Base-by-base conservation (phyloP, 495 filamentous ascomycete genomes). In the Podospora anserina region DNA sequence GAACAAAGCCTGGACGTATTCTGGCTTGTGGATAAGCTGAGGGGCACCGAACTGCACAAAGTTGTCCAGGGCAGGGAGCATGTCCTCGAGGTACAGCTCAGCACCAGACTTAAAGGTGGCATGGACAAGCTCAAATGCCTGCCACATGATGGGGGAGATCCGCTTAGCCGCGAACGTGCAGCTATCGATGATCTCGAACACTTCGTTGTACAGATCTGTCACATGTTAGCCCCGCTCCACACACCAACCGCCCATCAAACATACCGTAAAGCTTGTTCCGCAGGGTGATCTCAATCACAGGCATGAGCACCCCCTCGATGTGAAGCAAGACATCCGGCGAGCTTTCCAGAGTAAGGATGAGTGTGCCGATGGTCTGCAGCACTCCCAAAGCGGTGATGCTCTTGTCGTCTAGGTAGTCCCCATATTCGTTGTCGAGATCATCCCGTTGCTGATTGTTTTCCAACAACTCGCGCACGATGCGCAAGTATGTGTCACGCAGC, bases 151-250 rank as follows among this genome's bases (percentile, higher is more conserved):
- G 26, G 91, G 88, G 4, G 95, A 97, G 68, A 99, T 97, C 49
- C 86, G 85, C 82, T 98, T 99, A 49, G 95, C 93, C 18, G 95
- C 90, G 76, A 98, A 99, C n/a, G 96, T 99, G 81, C 96, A 99
- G 84, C 92, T 96, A 77, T 99, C 95, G 72, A 99, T 96, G 73
- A 99, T 99, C 79, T 99, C 95, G 74, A 99, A 99, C 15, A 97
- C 87, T 74, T 99, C 95, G 75, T 97, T 98, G 79, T 96, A 98
- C 1, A 99, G 82, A 80, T 99, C 91, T 88, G 27, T 9, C 13
- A 16, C 44, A 6, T 18, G 63, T 56, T 4, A 69, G 57, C 53
- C n/a, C 18, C 44, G 16, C 13, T 49, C 39, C 39, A 49, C 15
- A 49, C 5, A 49, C 5, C 39, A 49, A 16, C 39, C 15, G 39